Evolutionary conservation across 371 early-diverging fungal genomes (phyloP).

Genomic region (Mortierella sp.): DNA sequence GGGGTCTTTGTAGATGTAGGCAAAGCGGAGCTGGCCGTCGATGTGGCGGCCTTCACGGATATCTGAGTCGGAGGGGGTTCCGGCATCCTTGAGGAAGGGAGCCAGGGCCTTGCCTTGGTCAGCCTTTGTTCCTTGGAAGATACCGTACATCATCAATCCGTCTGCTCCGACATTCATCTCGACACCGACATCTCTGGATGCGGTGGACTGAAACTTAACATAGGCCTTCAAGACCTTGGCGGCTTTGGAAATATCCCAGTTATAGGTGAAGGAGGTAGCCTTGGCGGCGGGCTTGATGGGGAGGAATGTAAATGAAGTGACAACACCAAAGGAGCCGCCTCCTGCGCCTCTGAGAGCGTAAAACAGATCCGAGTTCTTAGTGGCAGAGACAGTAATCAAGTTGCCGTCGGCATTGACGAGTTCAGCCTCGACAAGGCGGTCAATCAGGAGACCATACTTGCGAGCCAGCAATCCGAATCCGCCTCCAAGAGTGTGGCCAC

Average conservation of each 20-base stretch:
- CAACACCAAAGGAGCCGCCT: constrained; percentile 59
- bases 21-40: constrained; percentile 38
- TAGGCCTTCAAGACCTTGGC: constrained; percentile 32
- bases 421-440: constrained; percentile 46
- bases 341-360: constrained; percentile 61
- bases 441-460: constrained; percentile 51
- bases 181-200: constrained; percentile 27
- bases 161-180: constrained; percentile 31
- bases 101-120: constrained; percentile 18
- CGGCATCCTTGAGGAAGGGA: constrained; percentile 19
- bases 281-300: constrained; percentile 29
- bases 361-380: constrained; percentile 52
- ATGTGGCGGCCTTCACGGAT: constrained; percentile 40
- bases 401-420: constrained; percentile 42
- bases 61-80: constrained; percentile 21
- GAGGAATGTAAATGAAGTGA: constrained; percentile 47
- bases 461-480: constrained; percentile 55
- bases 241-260: constrained; percentile 21
- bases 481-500: constrained; percentile 60
- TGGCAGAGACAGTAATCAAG: constrained; percentile 16
- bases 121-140: constrained; percentile 30
- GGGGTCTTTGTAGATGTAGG: constrained; percentile 29
- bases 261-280: constrained; percentile 34
- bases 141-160: constrained; percentile 41
- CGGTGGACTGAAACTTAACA: constrained; percentile 26